A percentile compares a stretch with the other conserved stretches of the same genome.
phyloP scores from a whole-genome alignment of 352 stramenopile species.

The Phytophthora constricta region DNA sequence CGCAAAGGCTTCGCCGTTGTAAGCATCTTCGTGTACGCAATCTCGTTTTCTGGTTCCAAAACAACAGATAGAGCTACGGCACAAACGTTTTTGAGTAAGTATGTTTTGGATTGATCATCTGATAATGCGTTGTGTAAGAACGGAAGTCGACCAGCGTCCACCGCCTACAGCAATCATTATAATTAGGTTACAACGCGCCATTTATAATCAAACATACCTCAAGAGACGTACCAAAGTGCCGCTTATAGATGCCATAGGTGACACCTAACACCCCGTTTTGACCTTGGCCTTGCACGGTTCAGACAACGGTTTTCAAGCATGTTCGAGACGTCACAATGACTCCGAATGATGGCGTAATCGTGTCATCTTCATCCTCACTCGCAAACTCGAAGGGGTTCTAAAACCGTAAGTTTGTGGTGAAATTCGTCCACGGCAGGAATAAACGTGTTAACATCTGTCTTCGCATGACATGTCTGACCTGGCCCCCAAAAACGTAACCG shows the following conservation, averaged over 20 bases:
- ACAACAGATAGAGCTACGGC: not conserved
- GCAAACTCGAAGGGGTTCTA: too few relatives aligned
- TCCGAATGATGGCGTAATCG: too few relatives aligned
- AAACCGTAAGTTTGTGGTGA: too few relatives aligned
- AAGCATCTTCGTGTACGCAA: not conserved
- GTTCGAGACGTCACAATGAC: not conserved
- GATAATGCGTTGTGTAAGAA: not conserved
- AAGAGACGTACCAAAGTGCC: not conserved
- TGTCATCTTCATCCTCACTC: too few relatives aligned
- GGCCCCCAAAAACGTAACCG: too few relatives aligned
- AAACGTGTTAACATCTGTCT: too few relatives aligned
- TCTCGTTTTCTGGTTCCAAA: not conserved
- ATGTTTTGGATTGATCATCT: too few relatives aligned
- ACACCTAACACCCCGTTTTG: not conserved
- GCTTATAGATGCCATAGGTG: not conserved
- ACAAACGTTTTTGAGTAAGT: not conserved
- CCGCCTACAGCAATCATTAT: not conserved
- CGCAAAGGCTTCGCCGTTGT: too few relatives aligned
- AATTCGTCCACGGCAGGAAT: too few relatives aligned
- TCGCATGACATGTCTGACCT: too few relatives aligned
- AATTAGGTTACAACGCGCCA: not conserved
- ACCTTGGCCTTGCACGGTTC: not conserved
- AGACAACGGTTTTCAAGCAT: not conserved
- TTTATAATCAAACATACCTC: not conserved
- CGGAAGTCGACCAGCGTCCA: not conserved